Evolutionary conservation across 2,329 filamentous ascomycete species (phyloP).

Genomic region (Paracoccidioides brasiliensis): DNA sequence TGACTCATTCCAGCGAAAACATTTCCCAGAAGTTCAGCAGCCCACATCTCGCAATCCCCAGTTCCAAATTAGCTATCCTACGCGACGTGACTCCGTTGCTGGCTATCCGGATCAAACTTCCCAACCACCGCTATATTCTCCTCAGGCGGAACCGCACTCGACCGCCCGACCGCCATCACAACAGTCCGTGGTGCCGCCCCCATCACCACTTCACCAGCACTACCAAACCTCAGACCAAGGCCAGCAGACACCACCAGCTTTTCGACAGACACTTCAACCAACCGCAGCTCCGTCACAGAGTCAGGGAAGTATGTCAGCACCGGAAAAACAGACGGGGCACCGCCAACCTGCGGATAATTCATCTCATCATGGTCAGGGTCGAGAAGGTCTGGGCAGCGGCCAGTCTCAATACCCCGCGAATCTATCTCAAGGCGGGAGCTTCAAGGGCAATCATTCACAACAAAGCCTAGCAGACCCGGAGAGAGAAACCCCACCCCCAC

Average conservation of each 20-base stretch:
- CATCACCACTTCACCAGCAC: slow-evolving; percentile 18
- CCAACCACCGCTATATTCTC: slow-evolving; percentile 9
- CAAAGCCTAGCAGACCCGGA: slow-evolving; percentile 29
- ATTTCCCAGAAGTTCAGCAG: slow-evolving; percentile 11
- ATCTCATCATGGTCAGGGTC: slow-evolving; percentile 2
- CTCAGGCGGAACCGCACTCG: slow-evolving; percentile 14
- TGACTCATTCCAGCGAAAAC: slow-evolving; percentile 12
- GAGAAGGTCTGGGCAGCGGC: background rate
- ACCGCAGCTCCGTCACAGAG: slow-evolving; percentile 3
- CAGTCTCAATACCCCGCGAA: slow-evolving; percentile 9
- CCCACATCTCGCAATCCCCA: slow-evolving; percentile 10
- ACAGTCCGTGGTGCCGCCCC: slow-evolving; percentile 25
- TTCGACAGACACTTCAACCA: slow-evolving; percentile 12
- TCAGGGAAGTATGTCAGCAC: slow-evolving; percentile 7
- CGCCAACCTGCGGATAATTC: slow-evolving; percentile 7
- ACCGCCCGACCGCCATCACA: slow-evolving; percentile 23
- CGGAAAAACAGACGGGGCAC: slow-evolving; percentile 11
- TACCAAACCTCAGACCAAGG: slow-evolving; percentile 13
- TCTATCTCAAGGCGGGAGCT: slow-evolving; percentile 15
- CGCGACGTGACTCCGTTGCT: slow-evolving; percentile 15
- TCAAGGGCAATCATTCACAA: slow-evolving; percentile 18
- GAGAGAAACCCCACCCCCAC: slow-evolving; percentile 37
- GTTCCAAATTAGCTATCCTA: slow-evolving; percentile 15
- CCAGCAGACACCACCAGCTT: slow-evolving; percentile 11
- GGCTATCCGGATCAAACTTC: slow-evolving; percentile 11